phyloP scores from a whole-genome alignment of 768 basidiomycete species.

The Leucocoprinus birnbaumii region DNA sequence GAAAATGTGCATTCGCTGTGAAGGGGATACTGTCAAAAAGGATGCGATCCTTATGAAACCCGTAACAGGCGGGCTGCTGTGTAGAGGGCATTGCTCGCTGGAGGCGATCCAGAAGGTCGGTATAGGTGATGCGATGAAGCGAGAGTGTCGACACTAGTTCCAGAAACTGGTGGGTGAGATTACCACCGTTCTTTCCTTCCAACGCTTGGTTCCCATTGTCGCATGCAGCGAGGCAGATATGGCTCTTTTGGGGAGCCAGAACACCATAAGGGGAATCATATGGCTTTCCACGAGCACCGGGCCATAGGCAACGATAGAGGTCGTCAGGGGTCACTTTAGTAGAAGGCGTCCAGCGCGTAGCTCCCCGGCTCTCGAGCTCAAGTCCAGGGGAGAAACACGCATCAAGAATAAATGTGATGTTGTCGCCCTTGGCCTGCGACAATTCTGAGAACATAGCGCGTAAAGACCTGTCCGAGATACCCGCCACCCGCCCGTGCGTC shows the following conservation, averaged over 20 bases:
- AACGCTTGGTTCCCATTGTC: constrained; percentile 49
- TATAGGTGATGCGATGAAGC: constrained; percentile 52
- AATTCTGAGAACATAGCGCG: constrained; percentile 60
- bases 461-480: constrained; percentile 68
- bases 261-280: constrained; percentile 39
- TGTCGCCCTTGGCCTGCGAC: constrained; percentile 56
- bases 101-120: constrained; percentile 43
- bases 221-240: constrained; percentile 59
- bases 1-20: constrained; percentile 41
- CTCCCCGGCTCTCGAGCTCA: constrained; percentile 41
- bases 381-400: constrained; percentile 53
- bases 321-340: constrained; percentile 52
- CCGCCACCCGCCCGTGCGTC: constrained; percentile 46
- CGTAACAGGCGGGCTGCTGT: constrained; percentile 51
- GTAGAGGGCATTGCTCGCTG: constrained; percentile 31
- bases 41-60: constrained; percentile 42
- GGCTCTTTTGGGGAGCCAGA: constrained; percentile 39
- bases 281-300: constrained; percentile 35
- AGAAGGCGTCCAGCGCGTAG: constrained; percentile 60
- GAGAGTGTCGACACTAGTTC: constrained; percentile 40
- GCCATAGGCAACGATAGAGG: constrained; percentile 55
- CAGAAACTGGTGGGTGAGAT: constrained; percentile 57
- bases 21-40: constrained; percentile 61
- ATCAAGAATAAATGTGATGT: constrained; percentile 67
- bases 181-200: constrained; percentile 63